Evolutionary conservation across 2,329 filamentous ascomycete species (phyloP).

Genomic region (Nothopassalora personata): DNA sequence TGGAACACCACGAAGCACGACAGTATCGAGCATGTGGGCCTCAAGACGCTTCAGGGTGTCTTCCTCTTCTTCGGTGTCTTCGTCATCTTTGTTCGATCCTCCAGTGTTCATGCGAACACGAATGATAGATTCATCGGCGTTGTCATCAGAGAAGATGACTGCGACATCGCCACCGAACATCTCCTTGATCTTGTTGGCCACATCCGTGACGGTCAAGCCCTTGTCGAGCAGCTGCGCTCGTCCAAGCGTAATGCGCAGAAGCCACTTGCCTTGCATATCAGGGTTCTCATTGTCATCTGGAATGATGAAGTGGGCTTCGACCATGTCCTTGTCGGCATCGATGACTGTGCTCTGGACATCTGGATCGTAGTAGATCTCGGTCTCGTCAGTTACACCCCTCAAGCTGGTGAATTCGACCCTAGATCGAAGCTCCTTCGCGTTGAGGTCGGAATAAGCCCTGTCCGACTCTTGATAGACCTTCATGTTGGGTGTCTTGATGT

Average conservation of each 20-base stretch:
- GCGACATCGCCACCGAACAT: conserved; percentile 80
- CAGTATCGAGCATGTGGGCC: conserved; percentile 81
- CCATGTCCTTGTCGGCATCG: conserved; percentile 82
- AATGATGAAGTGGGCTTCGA: conserved; percentile 94
- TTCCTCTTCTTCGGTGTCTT: conserved; percentile 68
- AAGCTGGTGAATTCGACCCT: conserved; percentile 91
- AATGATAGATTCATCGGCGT: conserved; percentile 90
- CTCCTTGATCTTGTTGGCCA: conserved; percentile 82
- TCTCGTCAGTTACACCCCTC: conserved; percentile 81
- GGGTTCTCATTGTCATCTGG: conserved; percentile 61
- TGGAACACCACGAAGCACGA: conserved; percentile 83
- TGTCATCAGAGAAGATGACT: conserved; percentile 96
- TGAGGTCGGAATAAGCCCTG: conserved; percentile 62
- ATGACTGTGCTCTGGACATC: conserved; percentile 82
- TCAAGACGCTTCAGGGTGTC: conserved; percentile 93
- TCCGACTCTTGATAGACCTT: conserved; percentile 71
- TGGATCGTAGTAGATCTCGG: conserved; percentile 97
- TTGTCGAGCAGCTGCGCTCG: conserved; percentile 94
- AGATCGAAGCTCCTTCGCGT: conserved; percentile 79
- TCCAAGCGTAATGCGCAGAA: conserved; percentile 87
- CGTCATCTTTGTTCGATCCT: conserved; percentile 49
- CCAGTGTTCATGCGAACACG: conserved; percentile 60
- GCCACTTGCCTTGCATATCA: conserved; percentile 78
- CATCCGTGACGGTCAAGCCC: conserved; percentile 83
- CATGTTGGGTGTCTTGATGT: conserved; percentile 99